Evolutionary conservation across 2,329 filamentous ascomycete species (phyloP), one percentile per base, ranked within the genome.

Genomic region (Aspergillus sp.): DNA sequence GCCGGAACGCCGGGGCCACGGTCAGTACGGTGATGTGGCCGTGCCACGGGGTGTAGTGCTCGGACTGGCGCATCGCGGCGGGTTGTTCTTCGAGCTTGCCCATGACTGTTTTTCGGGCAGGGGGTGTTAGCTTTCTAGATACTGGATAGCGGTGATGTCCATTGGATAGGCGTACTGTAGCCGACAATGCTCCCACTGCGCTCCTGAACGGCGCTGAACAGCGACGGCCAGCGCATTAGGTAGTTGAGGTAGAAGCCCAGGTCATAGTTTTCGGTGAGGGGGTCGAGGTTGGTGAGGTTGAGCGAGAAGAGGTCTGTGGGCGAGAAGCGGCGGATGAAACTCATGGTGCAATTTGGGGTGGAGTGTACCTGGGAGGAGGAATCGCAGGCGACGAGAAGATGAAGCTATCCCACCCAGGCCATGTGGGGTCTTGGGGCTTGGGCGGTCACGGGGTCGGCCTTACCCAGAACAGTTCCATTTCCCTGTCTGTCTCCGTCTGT

Each of bases 11-110:
- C 0, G 91, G 91, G 1, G 89, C 81, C 13, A 98, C 85, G 0
- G 91, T 96, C 32, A 98, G 71, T 22, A 89, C 91, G 4, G 91
- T 98, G 55, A 98, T 93, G 63, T 98, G 91, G 13, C 86, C 89
- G 65, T 98, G 91, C 85, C 86, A 96, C n/a, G 89, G 89, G n/a
- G 94, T 80, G 64, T 93, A 93, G 64, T 95, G 86, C 51, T 80
- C 72, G 30, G 85, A 91, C 51, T 78, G 78, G 38, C 76, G 72
- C 57, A 82, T 75, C 33, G 78, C 77, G 27, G 83, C 69, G 11
- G 83, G 81, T 34, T 86, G 93, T 43, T 86, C 80, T 67, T 96
- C 89, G 39, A 93, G 75, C 67, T 98, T 98, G 55, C 89, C 91
- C 75, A 98, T 93, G 56, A 98, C 88, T 94, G 44, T 32, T 25